A percentile compares a stretch with the other conserved stretches of the same genome.
Evolutionary conservation across 225 moss, liverwort and hornwort genomes (phyloP).

Genomic region (Straminergon stramineum): DNA sequence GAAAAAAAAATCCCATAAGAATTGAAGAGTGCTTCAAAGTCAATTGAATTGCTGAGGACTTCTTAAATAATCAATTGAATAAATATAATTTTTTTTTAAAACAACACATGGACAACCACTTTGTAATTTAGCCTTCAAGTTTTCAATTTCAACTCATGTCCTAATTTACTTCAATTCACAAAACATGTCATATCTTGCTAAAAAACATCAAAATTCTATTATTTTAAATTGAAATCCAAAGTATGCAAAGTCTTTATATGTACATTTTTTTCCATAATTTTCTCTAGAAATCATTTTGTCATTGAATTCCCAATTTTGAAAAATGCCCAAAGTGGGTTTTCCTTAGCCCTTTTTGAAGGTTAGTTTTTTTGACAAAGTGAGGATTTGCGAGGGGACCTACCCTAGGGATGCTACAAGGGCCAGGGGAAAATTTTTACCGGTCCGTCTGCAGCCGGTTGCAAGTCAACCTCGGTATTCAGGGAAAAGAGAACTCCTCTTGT

Average conservation of each 20-base stretch:
- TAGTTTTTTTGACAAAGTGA: neutral
- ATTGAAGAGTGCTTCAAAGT: no score
- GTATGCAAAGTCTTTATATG: neutral
- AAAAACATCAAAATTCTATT: neutral
- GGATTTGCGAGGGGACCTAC: neutral
- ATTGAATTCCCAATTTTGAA: neutral
- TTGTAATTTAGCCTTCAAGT: neutral
- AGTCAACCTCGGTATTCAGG: no score
- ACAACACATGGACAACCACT: fast-evolving
- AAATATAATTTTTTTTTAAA: no score
- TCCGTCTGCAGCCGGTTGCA: neutral
- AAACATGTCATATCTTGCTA: no score
- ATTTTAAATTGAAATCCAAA: neutral
- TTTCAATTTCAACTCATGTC: neutral
- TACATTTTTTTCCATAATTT: neutral
- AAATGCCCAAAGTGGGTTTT: neutral
- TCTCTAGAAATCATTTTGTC: fast-evolving
- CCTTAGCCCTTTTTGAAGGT: neutral
- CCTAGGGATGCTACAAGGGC: no score
- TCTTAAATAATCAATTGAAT: no score
- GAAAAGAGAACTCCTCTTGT: neutral
- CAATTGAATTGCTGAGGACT: no score
- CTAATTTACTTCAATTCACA: neutral
- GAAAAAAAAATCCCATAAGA: no score
- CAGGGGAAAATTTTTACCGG: neutral